Evolutionary conservation across 768 basidiomycete species (phyloP).

Genomic region (Russula sp.): DNA sequence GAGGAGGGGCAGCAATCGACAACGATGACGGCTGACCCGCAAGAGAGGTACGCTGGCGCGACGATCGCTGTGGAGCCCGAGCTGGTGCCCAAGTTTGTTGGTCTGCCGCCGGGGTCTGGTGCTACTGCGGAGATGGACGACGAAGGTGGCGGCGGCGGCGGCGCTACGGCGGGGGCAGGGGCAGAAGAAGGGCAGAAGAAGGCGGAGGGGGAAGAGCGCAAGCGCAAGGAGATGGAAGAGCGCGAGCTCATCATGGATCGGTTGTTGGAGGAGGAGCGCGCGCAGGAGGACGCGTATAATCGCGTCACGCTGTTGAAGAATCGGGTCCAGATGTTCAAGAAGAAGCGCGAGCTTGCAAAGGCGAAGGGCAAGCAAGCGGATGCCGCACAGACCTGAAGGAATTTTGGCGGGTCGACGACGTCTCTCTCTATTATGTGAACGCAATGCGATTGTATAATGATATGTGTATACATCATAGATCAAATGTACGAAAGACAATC

Average conservation of each 20-base stretch:
- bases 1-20: not conserved
- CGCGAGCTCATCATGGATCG: conserved; percentile 82
- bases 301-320: conserved; percentile 59
- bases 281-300: conserved; percentile 84
- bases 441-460: not conserved
- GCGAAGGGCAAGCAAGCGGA: conserved; percentile 21
- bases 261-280: conserved; percentile 73
- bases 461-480: not conserved
- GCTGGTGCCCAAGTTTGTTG: conserved; percentile 38
- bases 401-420: not conserved
- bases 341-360: conserved; percentile 31
- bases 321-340: conserved; percentile 51
- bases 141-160: conserved; percentile 9
- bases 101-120: conserved; percentile 36
- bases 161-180: conserved; percentile 13
- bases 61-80: conserved; percentile 67
- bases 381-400: conserved; percentile 2
- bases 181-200: conserved; percentile 29
- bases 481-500: not conserved
- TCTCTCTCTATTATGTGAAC: not conserved
- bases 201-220: conserved; percentile 40
- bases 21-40: conserved; percentile 19
- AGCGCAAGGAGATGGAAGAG: conserved; percentile 59
- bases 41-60: conserved; percentile 56
- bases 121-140: conserved; percentile 12